These are phyloP conservation scores for Hypoxylon crocopeplum DNA, from an alignment of 495 filamentous ascomycete species.

Conservation along the genomic window DNA sequence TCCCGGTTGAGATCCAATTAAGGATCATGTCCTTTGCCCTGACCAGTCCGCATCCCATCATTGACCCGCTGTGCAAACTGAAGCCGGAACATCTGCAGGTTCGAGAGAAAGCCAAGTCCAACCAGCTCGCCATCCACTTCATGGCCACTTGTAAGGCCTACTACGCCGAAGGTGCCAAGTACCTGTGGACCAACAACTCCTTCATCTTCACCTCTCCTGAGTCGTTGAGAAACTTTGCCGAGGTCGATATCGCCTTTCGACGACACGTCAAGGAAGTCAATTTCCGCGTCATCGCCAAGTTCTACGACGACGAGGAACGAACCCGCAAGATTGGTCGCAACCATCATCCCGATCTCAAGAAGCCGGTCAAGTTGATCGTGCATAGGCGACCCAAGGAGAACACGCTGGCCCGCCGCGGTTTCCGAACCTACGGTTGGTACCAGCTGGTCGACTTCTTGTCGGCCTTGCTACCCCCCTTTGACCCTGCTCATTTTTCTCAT, in stretches of 20 bases:
- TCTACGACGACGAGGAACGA: constrained; percentile 53
- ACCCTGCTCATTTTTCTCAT: constrained; percentile 19
- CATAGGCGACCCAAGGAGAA: constrained; percentile 44
- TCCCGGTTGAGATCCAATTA: constrained; percentile 54
- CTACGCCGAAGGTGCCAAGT: constrained; percentile 46
- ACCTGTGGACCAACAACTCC: constrained; percentile 53
- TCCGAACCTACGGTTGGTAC: constrained; percentile 56
- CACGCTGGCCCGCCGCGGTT: constrained; percentile 46
- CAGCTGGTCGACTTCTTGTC: constrained; percentile 54
- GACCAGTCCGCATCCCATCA: constrained; percentile 51
- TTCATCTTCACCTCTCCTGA: constrained; percentile 54
- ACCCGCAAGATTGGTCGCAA: constrained; percentile 36
- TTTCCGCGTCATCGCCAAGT: constrained; percentile 54
- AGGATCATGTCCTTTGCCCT: constrained; percentile 53
- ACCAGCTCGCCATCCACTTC: constrained; percentile 50
- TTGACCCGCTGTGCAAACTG: constrained; percentile 53
- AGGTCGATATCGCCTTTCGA: constrained; percentile 43
- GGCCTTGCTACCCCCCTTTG: constrained; percentile 48
- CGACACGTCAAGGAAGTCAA: constrained; percentile 46
- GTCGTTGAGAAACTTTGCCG: constrained; percentile 49
- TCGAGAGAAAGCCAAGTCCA: constrained; percentile 43
- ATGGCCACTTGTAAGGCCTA: constrained; percentile 53
- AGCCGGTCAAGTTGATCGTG: constrained; percentile 39
- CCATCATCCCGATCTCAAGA: constrained; percentile 41
- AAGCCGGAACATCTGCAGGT: constrained; percentile 41